Conservation (phyloP, 2,329 filamentous ascomycete species). For the Pseudogymnoascus sp. region DNA sequence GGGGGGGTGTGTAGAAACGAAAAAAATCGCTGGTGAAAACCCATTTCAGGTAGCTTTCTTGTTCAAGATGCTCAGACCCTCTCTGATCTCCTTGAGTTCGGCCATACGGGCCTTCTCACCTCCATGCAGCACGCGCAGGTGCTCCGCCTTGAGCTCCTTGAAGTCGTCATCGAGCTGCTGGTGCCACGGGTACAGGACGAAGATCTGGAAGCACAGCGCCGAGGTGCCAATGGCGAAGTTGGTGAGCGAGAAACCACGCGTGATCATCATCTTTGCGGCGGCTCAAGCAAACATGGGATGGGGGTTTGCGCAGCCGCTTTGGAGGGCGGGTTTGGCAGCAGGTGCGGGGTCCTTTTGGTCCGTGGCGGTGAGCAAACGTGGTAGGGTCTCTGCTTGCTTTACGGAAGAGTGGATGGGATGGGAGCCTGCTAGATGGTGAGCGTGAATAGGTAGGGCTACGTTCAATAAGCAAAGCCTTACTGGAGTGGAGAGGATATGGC, state of each 20-base stretch:
- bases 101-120: not conserved
- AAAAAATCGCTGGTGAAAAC: not conserved
- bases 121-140: conserved; percentile 20
- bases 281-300: conserved; percentile 1
- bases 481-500: not conserved
- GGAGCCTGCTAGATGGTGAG: not conserved
- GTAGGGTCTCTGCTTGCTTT: not conserved
- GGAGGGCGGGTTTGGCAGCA: not conserved
- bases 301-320: not conserved
- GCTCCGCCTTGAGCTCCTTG: conserved; percentile 39
- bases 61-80: conserved; percentile 3
- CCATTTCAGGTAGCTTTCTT: conserved; percentile 7
- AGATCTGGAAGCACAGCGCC: conserved; percentile 46
- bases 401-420: not conserved
- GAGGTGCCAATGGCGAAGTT: conserved; percentile 47
- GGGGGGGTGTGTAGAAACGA: not conserved
- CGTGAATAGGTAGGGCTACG: not conserved
- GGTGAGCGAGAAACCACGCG: conserved; percentile 43
- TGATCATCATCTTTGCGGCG: conserved; percentile 34
- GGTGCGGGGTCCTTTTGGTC: not conserved
- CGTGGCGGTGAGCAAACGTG: not conserved
- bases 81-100: not conserved
- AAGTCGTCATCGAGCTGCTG: conserved; percentile 44
- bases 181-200: conserved; percentile 51
- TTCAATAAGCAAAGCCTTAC: conserved; percentile 1